Evolutionary conservation across 2,329 filamentous ascomycete genomes (phyloP).

Genomic region (Achaetomium macrosporum): DNA sequence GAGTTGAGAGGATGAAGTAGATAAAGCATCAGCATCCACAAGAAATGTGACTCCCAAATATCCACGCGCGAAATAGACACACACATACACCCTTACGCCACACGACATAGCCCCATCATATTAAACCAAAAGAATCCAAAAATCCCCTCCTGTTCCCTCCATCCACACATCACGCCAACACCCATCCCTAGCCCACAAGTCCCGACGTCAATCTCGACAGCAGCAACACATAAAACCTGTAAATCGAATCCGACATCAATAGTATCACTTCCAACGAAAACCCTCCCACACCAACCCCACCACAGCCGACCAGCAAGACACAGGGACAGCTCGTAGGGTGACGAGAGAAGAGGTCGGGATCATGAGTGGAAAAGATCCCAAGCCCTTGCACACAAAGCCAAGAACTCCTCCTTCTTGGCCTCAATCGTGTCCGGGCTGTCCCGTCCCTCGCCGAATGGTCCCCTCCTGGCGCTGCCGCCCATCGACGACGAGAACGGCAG

Average conservation of each 20-base stretch:
- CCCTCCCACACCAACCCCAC: not conserved
- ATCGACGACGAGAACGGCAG: not conserved
- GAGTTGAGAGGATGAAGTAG: no score
- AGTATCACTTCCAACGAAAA: not conserved
- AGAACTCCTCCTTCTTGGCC: slow-evolving; percentile 88
- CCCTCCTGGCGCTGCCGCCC: slow-evolving; percentile 18
- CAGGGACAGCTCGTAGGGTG: not conserved
- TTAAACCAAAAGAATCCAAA: no score
- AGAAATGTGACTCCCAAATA: no score
- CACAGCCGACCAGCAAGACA: not conserved
- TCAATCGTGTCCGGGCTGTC: slow-evolving; percentile 78
- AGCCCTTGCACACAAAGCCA: slow-evolving; percentile 76
- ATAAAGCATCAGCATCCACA: no score
- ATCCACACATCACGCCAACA: no score
- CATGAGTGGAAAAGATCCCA: slow-evolving; percentile 98
- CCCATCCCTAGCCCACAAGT: not conserved
- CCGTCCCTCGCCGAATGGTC: slow-evolving; percentile 72
- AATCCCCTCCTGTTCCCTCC: no score
- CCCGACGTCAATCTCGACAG: not conserved
- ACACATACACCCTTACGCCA: no score
- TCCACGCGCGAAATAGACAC: no score
- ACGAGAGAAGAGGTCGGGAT: slow-evolving; percentile 22
- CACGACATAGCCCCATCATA: no score
- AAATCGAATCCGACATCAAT: not conserved
- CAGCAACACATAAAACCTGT: not conserved